These are phyloP conservation scores for Rhizoclosmatium sp. DNA, from an alignment of 192 early-diverging fungal genomes.

Conservation along the genomic window DNA sequence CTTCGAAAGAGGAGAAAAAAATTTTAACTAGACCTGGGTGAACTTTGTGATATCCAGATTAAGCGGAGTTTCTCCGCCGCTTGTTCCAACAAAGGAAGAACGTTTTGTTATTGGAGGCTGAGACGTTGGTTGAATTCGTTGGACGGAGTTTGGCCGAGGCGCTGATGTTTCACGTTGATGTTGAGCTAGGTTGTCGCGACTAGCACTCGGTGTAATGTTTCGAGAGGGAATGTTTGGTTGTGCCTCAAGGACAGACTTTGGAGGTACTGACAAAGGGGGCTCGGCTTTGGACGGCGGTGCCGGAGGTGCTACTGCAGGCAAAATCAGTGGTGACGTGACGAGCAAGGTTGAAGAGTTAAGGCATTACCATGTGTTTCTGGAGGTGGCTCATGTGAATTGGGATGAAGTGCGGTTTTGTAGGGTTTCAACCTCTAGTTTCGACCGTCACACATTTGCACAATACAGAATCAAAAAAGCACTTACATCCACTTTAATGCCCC, in stretches of 20 bases:
- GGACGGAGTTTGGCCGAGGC: neutral
- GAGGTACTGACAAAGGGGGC: too few relatives aligned
- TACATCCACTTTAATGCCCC: slow-evolving; percentile 56
- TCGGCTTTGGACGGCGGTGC: too few relatives aligned
- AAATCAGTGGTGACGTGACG: too few relatives aligned
- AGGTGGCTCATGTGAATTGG: neutral
- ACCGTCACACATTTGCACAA: slow-evolving; percentile 23
- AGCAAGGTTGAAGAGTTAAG: too few relatives aligned
- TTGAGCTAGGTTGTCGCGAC: neutral
- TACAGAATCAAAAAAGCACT: slow-evolving; percentile 28
- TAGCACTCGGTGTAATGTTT: neutral
- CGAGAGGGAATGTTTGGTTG: slow-evolving; percentile 9
- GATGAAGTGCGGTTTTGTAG: neutral
- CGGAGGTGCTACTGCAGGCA: too few relatives aligned
- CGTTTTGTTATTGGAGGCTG: slow-evolving; percentile 17
- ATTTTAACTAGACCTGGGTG: slow-evolving; percentile 34
- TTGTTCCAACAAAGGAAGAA: slow-evolving; percentile 41
- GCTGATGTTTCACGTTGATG: neutral
- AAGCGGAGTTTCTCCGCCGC: slow-evolving; percentile 44
- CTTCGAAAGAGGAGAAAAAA: neutral
- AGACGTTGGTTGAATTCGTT: neutral
- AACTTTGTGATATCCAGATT: slow-evolving; percentile 56
- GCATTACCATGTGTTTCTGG: too few relatives aligned
- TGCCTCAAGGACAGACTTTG: neutral
- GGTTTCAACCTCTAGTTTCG: neutral